Conservation (phyloP, 1,284 basidiomycete species). For the Entoloma clypeatum region DNA sequence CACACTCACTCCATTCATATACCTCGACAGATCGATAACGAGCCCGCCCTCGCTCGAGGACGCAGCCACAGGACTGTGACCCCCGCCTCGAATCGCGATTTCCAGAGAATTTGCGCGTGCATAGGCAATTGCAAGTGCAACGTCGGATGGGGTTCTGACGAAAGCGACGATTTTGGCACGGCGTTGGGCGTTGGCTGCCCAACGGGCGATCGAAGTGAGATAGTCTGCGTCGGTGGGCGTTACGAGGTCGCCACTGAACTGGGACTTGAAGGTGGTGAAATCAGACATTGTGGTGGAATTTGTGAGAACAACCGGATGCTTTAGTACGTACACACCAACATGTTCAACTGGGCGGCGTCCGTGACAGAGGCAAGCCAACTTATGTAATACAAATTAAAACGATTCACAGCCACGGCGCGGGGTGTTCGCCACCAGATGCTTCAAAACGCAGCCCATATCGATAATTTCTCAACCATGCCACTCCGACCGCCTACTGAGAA, state of each 20-base stretch:
- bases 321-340: no score
- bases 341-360: no score
- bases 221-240: conserved; percentile 39
- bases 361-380: no score
- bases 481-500: no score
- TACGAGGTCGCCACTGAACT: conserved; percentile 44
- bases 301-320: no score
- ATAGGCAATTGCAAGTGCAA: conserved; percentile 38
- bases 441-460: no score
- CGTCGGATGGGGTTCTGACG: conserved; percentile 40
- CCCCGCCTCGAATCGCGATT: conserved; percentile 49
- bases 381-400: no score
- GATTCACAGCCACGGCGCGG: no score
- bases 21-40: conserved; percentile 51
- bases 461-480: no score
- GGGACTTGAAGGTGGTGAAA: conserved; percentile 18
- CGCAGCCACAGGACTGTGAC: conserved; percentile 47
- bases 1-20: conserved; percentile 40
- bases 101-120: conserved; percentile 36
- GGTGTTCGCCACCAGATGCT: no score
- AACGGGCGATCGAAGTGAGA: conserved; percentile 38
- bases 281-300: conserved; percentile 13
- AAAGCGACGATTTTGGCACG: conserved; percentile 45
- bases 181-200: conserved; percentile 42
- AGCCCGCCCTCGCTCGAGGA: conserved; percentile 50